Base-by-base conservation (phyloP, 2,329 filamentous ascomycete species). In the Scytalidium lignicola region DNA sequence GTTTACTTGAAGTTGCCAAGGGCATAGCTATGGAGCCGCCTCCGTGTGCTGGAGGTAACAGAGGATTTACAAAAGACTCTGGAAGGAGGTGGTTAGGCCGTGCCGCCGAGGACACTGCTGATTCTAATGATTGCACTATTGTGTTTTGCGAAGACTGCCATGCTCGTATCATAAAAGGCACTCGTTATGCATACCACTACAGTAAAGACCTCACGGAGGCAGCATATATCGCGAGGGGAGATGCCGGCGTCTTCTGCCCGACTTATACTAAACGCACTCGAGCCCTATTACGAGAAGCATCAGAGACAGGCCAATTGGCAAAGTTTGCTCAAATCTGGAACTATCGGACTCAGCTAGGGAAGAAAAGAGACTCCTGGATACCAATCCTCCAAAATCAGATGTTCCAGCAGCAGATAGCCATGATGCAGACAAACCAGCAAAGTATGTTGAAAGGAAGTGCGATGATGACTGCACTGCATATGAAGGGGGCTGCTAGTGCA, bases 61-160 rank as follows among this genome's bases (percentile, higher is more conserved):
- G 50, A 4, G 48, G 44, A 8, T 52, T 50, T 19, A 52, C 46
- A 42, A 45, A 39, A 6, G 20, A 42, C 12, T 50, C 32, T 44
- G 48, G 48, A 13, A 22, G 52, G 20, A 47, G 45, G 9, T 54
- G 50, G 50, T 55, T 48, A n/a, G 52, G 52, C 12, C 50, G 47
- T 18, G 22, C 50, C 13, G 26, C 43, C 2, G 23, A 29, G 10
- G 40, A 52, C 32, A 20, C 37, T 12, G 23, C 26, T 7, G 46
- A 48, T 20, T 37, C 41, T 6, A 46, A 52, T 26, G 52, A 55
- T 15, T 46, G 42, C 12, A 52, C 52, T 12, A 43, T 55, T 21
- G 50, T 52, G 3, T 52, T 55, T 46, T 55, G 52, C 23, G 50
- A 55, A 47, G 52, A 55, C 26, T 55, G 52, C 19, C 49, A 47